Conservation (phyloP, 768 basidiomycete species). For the Russula sp. region DNA sequence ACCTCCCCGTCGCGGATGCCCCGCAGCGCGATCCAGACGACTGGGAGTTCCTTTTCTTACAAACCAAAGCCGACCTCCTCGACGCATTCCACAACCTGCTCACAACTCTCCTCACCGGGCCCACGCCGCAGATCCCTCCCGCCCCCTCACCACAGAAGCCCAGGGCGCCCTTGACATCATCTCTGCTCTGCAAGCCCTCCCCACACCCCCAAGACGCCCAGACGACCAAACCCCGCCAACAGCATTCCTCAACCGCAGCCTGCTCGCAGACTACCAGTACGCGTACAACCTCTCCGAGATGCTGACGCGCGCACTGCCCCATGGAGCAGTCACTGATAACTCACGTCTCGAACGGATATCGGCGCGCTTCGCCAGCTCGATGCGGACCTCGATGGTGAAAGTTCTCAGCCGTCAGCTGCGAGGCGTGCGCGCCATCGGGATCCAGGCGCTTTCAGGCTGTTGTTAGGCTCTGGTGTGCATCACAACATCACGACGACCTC, state of each 20-base stretch:
- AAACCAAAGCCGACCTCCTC: conserved; percentile 68
- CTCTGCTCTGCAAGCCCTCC: conserved; percentile 55
- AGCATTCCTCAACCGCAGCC: conserved; percentile 60
- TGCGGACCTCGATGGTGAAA: not conserved
- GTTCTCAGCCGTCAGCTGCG: conserved; percentile 7
- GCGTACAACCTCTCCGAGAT: conserved; percentile 53
- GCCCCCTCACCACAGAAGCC: conserved; percentile 45
- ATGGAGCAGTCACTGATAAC: conserved; percentile 48
- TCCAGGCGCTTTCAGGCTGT: conserved; percentile 59
- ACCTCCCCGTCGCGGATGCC: conserved; percentile 35
- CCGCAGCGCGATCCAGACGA: conserved; percentile 43
- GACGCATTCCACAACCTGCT: conserved; percentile 66
- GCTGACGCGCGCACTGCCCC: conserved; percentile 41
- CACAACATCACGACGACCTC: conserved; percentile 42
- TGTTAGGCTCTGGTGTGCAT: conserved; percentile 57
- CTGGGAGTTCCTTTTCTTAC: conserved; percentile 70
- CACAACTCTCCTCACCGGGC: conserved; percentile 42
- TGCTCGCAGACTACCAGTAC: conserved; percentile 71
- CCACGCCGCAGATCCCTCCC: conserved; percentile 36
- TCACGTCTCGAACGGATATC: conserved; percentile 57
- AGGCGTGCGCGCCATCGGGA: conserved; percentile 31
- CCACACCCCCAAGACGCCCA: conserved; percentile 30
- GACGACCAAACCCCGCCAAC: conserved; percentile 26
- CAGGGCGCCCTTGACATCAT: conserved; percentile 58
- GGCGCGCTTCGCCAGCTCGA: conserved; percentile 46